Base-by-base conservation (phyloP, 805 yeast genomes). In the Wickerhamiella bombiphila region DNA sequence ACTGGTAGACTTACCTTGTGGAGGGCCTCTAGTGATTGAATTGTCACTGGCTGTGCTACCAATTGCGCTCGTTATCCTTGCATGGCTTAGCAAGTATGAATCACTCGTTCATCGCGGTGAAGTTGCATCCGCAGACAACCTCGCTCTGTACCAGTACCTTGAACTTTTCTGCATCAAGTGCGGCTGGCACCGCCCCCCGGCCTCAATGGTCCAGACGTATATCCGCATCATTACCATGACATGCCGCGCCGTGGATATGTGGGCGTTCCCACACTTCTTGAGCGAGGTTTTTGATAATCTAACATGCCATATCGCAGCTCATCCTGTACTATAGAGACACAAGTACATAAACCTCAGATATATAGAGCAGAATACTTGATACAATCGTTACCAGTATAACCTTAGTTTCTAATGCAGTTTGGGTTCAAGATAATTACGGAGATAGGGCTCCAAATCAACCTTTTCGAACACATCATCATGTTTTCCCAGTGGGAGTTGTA, bases 381-480 rank as follows among this genome's bases (percentile, higher is more conserved):
- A n/a, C n/a, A n/a, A n/a, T n/a, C n/a, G n/a, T n/a, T n/a, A n/a
- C n/a, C n/a, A n/a, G n/a, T n/a, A n/a, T n/a, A n/a, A n/a, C n/a
- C n/a, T n/a, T n/a, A n/a, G n/a, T n/a, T n/a, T n/a, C n/a, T n/a
- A n/a, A n/a, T n/a, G n/a, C n/a, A n/a, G n/a, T n/a, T n/a, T n/a
- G n/a, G n/a, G n/a, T n/a, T 24, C 13, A 24, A 13, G 9, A 24
- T 24, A 24, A 9, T 13, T 9, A 9, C 31, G 15, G 15, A 29
- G 31, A 15, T 11, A 11, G 8, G 31, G 31, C 7, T 7, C 8
- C 8, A 34, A 15, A 22, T 35, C 37, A 16, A 29, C 5, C 20
- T 32, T 56, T 22, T 56, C 51, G 52, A 70, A 76, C 17, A 78
- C 81, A 33, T 76, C 72, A 51, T 80, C 76, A 46, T 80, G 93